These are phyloP conservation scores for Dimargaris verticillata DNA, from an alignment of 192 early-diverging fungal species.

Conservation along the genomic window DNA sequence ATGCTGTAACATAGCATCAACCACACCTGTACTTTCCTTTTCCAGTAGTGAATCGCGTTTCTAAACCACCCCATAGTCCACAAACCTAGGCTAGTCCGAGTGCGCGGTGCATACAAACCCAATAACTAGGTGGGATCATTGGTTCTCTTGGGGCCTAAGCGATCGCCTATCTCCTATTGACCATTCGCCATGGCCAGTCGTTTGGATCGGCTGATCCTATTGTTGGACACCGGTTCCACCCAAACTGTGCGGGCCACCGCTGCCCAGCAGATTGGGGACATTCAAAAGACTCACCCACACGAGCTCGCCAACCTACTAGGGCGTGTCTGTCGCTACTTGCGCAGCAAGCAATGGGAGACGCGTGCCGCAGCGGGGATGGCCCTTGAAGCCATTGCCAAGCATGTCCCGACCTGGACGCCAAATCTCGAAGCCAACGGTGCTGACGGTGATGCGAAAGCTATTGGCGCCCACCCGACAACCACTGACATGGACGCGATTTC, in stretches of 20 bases:
- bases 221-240: conserved; percentile 90
- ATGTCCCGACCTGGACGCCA: conserved; percentile 74
- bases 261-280: conserved; percentile 87
- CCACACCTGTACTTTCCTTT: too few relatives aligned
- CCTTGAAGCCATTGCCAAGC: conserved; percentile 74
- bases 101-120: too few relatives aligned
- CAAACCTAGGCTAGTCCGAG: too few relatives aligned
- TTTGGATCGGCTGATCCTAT: conserved; percentile 80
- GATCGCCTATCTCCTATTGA: too few relatives aligned
- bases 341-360: conserved; percentile 86
- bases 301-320: conserved; percentile 78
- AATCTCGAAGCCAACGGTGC: conserved; percentile 9
- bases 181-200: conserved; percentile 30
- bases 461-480: not conserved
- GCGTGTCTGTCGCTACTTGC: conserved; percentile 41
- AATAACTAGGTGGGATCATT: too few relatives aligned
- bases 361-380: conserved; percentile 87
- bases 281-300: conserved; percentile 83
- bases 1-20: too few relatives aligned
- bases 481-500: too few relatives aligned
- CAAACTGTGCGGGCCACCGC: conserved; percentile 72
- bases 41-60: too few relatives aligned
- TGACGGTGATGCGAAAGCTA: conserved; percentile 5
- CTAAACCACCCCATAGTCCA: too few relatives aligned
- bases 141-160: too few relatives aligned